Base-by-base conservation (phyloP, 2,329 filamentous ascomycete genomes). In the Penicillium hesseltinei region DNA sequence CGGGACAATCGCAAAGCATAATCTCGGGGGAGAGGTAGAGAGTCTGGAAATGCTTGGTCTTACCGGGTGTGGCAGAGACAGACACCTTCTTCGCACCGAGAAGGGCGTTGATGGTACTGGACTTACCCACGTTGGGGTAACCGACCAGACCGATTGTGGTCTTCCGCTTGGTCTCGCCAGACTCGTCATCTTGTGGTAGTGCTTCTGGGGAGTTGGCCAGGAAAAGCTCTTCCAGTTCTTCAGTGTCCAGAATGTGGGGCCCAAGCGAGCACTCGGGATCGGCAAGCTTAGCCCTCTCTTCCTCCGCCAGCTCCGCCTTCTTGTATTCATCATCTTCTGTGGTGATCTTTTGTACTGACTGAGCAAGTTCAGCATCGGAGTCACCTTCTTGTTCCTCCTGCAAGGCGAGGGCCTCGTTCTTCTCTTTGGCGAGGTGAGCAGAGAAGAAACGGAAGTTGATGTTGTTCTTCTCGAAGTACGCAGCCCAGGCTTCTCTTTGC, bases 21-120 rank as follows among this genome's bases (percentile, higher is more conserved):
- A 99, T 91, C 58, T 87, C 86, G 1, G 94, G 89, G 58, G 90
- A 94, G 33, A 99, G 85, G 72, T 97, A 92, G 58, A 99, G 94
- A 1, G 94, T 99, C 76, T 99, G 94, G 80, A 99, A 99, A 71
- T 99, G 94, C 80, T 99, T 99, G 15, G 94, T 99, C 80, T 99
- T 99, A 73, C 94, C 94, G 4, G 94, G 94, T 1, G 94, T 99
- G 15, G 93, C 89, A 17, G 94, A 99, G 39, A 99, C 95, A 0
- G 93, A 97, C 6, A 99, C 94, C 78, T 97, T 99, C 80, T 97
- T 99, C 54, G 94, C 88, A 50, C 95, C 95, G 57, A 97, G 92
- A n/a, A 99, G 84, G 42, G 94, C 93, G 79, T 99, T 99, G 82
- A 99, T 99, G 17, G 94, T 99, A 48, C 92, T 97, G 1, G 95